Base-by-base conservation (phyloP, 2,329 filamentous ascomycete species). In the Neofusicoccum sp. region DNA sequence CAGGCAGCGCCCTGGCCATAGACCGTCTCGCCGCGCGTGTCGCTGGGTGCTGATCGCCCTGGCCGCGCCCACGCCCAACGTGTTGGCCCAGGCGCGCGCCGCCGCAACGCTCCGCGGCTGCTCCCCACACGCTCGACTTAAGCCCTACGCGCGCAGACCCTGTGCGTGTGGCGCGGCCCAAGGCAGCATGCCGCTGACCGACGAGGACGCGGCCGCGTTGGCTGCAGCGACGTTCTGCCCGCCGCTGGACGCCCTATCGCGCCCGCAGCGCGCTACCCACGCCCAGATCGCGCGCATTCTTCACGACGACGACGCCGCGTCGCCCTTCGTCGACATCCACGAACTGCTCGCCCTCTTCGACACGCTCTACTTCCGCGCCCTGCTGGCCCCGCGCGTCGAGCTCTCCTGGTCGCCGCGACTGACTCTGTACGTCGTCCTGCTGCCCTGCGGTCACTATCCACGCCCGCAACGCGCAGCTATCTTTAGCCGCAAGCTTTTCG, bases 401-500 rank as follows among this genome's bases (percentile, higher is more conserved):
- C 69, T 79, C 24, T 67, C 74, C 4, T 79, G 77, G 77, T 79
- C 77, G 26, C 63, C 71, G 31, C 70, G 76, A 49, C 67, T 79
- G 63, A 79, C 76, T n/a, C 71, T 78, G 68, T 74, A 70, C 65
- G 71, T 47, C 30, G 38, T 40, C 54, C 43, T 26, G 30, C 38
- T 62, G 12, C 38, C 28, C 51, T 43, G 26, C 33, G 45, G 58
- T 53, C 49, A 24, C 53, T 57, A 38, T 28, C 43, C 11, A 38
- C 14, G 48, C 45, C 12, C 26, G 44, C 44, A 34, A 16, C 30
- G 47, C 6, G 28, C 30, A 14, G 40, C 30, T 58, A 28, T 36
- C 33, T 34, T 58, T 58, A 38, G 51, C 51, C 51, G 48, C 51
- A 14, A 24, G 34, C 20, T n/a, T 14, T 12, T 11, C 24, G 20